Evolutionary conservation across 129 eudicot species (phyloP).

Genomic region (Mikania micrantha): DNA sequence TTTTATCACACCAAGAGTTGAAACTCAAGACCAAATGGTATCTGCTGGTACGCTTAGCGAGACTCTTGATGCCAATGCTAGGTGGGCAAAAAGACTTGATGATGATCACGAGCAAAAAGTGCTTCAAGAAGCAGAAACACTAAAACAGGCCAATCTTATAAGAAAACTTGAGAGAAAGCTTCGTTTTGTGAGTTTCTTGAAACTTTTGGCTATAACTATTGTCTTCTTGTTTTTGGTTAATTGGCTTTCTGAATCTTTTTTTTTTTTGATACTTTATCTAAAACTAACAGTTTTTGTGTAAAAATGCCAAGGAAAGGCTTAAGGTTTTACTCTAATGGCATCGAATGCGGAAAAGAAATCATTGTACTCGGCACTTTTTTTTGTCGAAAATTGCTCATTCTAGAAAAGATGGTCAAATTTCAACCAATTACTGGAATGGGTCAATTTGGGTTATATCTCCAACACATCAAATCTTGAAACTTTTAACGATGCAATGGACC

Average conservation of each 20-base stretch:
- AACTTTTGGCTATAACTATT: background rate
- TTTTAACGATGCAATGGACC: background rate
- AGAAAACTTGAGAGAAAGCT: constrained; percentile 90
- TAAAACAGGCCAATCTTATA: constrained; percentile 66
- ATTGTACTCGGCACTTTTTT: background rate
- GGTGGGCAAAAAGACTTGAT: constrained; percentile 72
- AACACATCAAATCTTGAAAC: background rate
- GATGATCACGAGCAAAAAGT: constrained; percentile 47
- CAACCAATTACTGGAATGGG: background rate
- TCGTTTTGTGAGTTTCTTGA: constrained; percentile 55
- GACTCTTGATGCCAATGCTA: constrained; percentile 71
- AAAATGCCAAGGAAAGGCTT: background rate
- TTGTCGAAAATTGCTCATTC: background rate
- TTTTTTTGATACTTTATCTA: background rate
- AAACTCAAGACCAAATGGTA: constrained; percentile 26
- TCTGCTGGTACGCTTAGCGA: constrained; percentile 78
- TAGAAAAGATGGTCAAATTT: background rate
- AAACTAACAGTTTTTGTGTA: background rate
- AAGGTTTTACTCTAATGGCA: background rate
- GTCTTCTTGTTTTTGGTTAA: background rate
- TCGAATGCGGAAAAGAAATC: constrained; percentile 4
- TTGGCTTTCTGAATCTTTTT: constrained; percentile 2
- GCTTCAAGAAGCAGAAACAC: constrained; percentile 64
- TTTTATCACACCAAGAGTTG: constrained; percentile 35
- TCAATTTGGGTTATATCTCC: background rate